Percentiles rank a stretch among this genome's conserved stretches.
These are phyloP conservation scores for Debaryomycetaceae sp. DNA, from an alignment of 1,139 yeast species.

Conservation along the genomic window DNA sequence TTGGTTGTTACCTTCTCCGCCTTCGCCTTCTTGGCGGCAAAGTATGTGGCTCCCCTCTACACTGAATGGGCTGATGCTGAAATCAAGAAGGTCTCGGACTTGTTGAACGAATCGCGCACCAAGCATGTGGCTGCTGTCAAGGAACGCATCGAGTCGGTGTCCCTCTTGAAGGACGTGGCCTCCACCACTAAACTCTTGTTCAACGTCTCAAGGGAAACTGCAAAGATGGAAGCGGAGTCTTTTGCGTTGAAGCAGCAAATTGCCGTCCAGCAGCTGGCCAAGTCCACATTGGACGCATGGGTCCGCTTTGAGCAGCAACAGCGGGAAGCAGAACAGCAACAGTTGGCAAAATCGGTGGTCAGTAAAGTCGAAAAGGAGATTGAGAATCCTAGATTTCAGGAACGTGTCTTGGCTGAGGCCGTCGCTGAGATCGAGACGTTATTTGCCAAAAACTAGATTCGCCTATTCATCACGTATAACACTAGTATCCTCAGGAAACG, in stretches of 20 bases:
- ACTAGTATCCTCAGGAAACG: too few species aligned
- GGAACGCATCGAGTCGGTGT: slow-evolving; percentile 80
- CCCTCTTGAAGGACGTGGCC: slow-evolving; percentile 86
- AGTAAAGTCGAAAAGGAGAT: slow-evolving; percentile 82
- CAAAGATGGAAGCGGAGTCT: slow-evolving; percentile 85
- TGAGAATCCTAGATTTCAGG: slow-evolving; percentile 86
- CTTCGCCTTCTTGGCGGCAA: slow-evolving; percentile 66
- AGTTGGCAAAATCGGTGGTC: slow-evolving; percentile 77
- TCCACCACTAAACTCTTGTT: slow-evolving; percentile 84
- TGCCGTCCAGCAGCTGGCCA: slow-evolving; percentile 82
- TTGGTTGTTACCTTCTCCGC: slow-evolving; percentile 72
- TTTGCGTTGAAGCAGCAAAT: slow-evolving; percentile 89
- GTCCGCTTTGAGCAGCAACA: slow-evolving; percentile 96
- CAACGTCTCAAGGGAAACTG: slow-evolving; percentile 93
- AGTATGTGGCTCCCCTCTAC: slow-evolving; percentile 88
- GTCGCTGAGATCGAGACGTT: slow-evolving; percentile 85
- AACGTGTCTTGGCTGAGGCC: slow-evolving; percentile 80
- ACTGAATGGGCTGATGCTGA: slow-evolving; percentile 92
- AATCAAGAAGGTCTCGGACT: slow-evolving; percentile 69
- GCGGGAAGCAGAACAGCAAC: slow-evolving; percentile 93
- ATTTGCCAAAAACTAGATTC: slow-evolving; percentile 44
- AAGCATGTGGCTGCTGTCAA: slow-evolving; percentile 89
- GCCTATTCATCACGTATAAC: too few species aligned
- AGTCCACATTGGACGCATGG: slow-evolving; percentile 95
- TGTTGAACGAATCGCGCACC: slow-evolving; percentile 79